These are phyloP conservation scores for Linnemannia zychae DNA, from an alignment of 192 early-diverging fungal species.

Conservation along the genomic window DNA sequence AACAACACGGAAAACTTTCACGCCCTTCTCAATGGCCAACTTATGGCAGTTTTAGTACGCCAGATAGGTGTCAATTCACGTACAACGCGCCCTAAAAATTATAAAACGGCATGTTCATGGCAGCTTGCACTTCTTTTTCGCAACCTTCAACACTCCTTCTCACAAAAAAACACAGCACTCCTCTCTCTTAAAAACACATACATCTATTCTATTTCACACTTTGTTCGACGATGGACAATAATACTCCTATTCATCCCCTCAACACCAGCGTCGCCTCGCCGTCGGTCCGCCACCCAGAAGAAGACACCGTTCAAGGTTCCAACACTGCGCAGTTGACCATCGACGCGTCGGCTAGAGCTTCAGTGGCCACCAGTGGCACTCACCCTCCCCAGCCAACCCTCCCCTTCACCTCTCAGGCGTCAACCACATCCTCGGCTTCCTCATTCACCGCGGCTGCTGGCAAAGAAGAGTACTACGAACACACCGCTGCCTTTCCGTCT, in stretches of 20 bases:
- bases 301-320: neutral
- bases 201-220: neutral
- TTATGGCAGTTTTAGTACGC: neutral
- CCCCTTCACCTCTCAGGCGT: neutral
- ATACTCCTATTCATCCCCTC: neutral
- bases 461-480: neutral
- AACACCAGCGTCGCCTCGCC: neutral
- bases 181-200: neutral
- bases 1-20: neutral
- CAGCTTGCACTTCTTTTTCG: neutral
- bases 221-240: neutral
- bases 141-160: neutral
- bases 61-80: neutral
- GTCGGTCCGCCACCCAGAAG: neutral
- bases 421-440: neutral
- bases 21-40: neutral
- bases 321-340: slow-evolving; percentile 1
- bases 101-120: neutral
- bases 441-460: neutral
- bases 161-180: neutral
- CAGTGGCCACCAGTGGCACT: neutral
- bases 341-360: neutral
- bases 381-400: neutral
- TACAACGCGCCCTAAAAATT: neutral
- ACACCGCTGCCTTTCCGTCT: neutral